phyloP scores from a whole-genome alignment of 2,329 filamentous ascomycete genomes.

The Penicillium freii region DNA sequence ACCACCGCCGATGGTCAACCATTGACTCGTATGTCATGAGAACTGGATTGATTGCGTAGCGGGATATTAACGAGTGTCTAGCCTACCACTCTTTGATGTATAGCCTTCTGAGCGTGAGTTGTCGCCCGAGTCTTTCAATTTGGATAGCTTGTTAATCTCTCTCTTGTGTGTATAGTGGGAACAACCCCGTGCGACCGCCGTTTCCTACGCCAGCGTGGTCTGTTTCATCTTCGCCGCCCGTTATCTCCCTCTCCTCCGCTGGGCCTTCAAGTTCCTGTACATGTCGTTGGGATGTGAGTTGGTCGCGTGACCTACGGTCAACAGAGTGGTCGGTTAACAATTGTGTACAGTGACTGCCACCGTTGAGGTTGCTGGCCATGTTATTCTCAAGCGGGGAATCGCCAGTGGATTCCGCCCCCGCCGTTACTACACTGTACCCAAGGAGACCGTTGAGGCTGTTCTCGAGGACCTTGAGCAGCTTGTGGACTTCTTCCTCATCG shows the following conservation, averaged over 20 bases:
- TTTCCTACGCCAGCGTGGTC: constrained; percentile 57
- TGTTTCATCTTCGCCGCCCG: constrained; percentile 61
- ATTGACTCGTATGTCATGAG: constrained; percentile 54
- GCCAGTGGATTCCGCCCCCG: constrained; percentile 61
- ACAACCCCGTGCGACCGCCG: constrained; percentile 62
- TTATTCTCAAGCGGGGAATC: constrained; percentile 57
- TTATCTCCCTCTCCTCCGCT: constrained; percentile 62
- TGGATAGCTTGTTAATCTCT: constrained; percentile 4
- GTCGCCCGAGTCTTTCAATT: not conserved
- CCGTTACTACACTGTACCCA: constrained; percentile 65
- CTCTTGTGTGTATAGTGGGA: constrained; percentile 54
- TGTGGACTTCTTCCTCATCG: constrained; percentile 67
- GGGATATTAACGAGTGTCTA: constrained; percentile 28
- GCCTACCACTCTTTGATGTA: constrained; percentile 68
- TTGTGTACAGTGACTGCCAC: constrained; percentile 51
- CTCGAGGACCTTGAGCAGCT: constrained; percentile 64
- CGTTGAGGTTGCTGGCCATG: constrained; percentile 57
- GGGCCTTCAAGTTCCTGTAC: constrained; percentile 60
- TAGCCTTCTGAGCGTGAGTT: constrained; percentile 59
- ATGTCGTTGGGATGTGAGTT: constrained; percentile 57
- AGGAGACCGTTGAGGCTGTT: constrained; percentile 61
- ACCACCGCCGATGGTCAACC: constrained; percentile 60
- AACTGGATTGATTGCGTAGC: not conserved
- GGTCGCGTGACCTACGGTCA: constrained; percentile 22
- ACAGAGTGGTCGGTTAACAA: constrained; percentile 10